Conservation (phyloP, 2,329 filamentous ascomycete genomes). For the Ustulina deusta region DNA sequence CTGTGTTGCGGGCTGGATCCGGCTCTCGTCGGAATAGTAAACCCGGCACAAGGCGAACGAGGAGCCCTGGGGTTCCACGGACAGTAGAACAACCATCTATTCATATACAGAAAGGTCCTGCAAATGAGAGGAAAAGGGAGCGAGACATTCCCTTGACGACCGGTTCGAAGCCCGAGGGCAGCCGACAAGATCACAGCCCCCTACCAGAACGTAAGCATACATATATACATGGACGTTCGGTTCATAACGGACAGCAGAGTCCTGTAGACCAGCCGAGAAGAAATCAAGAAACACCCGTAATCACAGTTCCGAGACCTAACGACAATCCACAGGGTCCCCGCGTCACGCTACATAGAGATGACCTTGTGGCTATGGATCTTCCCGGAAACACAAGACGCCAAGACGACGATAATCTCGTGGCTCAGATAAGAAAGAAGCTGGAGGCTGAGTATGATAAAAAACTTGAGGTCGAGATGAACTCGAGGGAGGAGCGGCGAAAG, state of each 20-base stretch:
- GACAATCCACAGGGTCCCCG: not conserved
- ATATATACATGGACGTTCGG: not conserved
- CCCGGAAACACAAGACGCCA: not conserved
- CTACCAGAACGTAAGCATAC: not conserved
- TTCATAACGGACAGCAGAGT: not conserved
- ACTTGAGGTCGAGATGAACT: slow-evolving; percentile 27
- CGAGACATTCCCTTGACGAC: not conserved
- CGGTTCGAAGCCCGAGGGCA: not conserved
- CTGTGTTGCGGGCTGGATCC: slow-evolving; percentile 6
- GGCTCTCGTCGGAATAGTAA: slow-evolving; percentile 3
- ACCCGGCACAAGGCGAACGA: not conserved
- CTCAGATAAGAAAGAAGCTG: slow-evolving; percentile 28
- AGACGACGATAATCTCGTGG: not conserved
- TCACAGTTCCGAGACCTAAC: not conserved
- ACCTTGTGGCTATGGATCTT: not conserved
- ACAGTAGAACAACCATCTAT: not conserved
- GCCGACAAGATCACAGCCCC: not conserved
- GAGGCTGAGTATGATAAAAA: slow-evolving; percentile 30
- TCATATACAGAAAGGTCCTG: too few relatives aligned
- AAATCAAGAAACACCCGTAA: slow-evolving; percentile 1
- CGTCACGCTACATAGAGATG: not conserved
- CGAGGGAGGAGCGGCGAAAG: slow-evolving; percentile 20
- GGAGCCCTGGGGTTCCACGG: not conserved
- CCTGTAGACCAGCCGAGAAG: not conserved
- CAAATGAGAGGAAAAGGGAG: not conserved